Evolutionary conservation across 1,284 basidiomycete species (phyloP), one percentile per base, ranked within the genome.

Genomic region (Phenoliferia sp.): DNA sequence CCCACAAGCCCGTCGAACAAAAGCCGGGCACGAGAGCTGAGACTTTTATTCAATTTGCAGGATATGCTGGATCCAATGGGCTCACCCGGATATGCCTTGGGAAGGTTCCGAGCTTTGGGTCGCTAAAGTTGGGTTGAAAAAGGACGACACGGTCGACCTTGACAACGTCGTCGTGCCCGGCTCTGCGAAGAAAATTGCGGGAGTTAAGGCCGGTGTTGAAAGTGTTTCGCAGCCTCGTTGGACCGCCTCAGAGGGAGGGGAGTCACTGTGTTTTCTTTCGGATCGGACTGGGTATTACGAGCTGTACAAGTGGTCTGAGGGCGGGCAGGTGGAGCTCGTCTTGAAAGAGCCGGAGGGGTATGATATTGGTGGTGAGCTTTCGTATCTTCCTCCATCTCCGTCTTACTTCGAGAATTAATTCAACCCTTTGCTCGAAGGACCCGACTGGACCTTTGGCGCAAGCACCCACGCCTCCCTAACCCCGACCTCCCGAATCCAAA

Each of bases 11-110:
- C 17, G 7, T 26, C 28, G 17, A 52, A 52, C 48, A 5, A 7
- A 52, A 29, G 34, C 28, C n/a, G n/a, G n/a, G n/a, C n/a, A n/a
- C n/a, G n/a, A n/a, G n/a, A n/a, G n/a, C 57, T 31, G 1, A 35
- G 19, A 17, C 32, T 10, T 15, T 59, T 3, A n/a, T 6, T 26
- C 19, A 57, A 17, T 88, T 72, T 44, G 22, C 48, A 15, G 34
- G 12, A 26, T 92, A 26, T 84, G 84, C 3, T 92, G 87, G 87
- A 81, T 87, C 59, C 83, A 88, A 68, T 92, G 89, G 90, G 74
- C 76, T 36, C 79, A 80, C 70, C 90, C 90, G 0, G 85, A 89
- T 74, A 91, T 92, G 90, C 89, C 90, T 28, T 92, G 88, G 87
- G 86, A 90, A 73, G 87, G 86, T 26, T 83, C 85, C 0, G 80